Evolutionary conservation across 1,284 basidiomycete species (phyloP).

Genomic region (Malassezia sp.): DNA sequence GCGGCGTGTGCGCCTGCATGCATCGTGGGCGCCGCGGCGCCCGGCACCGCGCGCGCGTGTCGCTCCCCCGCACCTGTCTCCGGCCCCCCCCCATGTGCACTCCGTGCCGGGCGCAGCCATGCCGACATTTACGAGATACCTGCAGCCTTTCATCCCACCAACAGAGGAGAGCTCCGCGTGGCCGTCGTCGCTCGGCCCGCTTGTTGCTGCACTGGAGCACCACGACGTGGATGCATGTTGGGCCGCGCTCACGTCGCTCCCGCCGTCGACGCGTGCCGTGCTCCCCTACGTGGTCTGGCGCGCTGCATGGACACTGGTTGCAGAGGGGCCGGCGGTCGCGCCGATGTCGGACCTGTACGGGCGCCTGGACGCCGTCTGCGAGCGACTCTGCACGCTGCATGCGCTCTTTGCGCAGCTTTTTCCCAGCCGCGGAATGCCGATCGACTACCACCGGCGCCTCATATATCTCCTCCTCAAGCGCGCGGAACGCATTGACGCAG

Average conservation of each 20-base stretch:
- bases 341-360: background rate
- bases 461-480: slow-evolving; percentile 14
- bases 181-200: background rate
- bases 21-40: too few relatives aligned
- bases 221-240: slow-evolving; percentile 5
- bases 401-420: background rate
- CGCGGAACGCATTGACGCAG: slow-evolving; percentile 4
- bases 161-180: background rate
- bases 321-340: slow-evolving; percentile 1
- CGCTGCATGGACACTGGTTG: slow-evolving; percentile 3
- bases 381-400: slow-evolving; percentile 2
- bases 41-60: too few relatives aligned
- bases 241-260: too few relatives aligned
- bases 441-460: background rate
- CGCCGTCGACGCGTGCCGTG: too few relatives aligned
- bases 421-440: background rate
- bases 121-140: slow-evolving; percentile 8
- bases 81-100: too few relatives aligned
- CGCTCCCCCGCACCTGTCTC: too few relatives aligned
- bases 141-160: slow-evolving; percentile 3
- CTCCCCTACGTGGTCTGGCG: slow-evolving; percentile 7
- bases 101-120: too few relatives aligned
- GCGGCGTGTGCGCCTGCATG: too few relatives aligned
- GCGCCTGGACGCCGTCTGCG: slow-evolving; percentile 4
- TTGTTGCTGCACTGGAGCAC: slow-evolving; percentile 1